Conservation (phyloP, 2,329 filamentous ascomycete species). For the Cucurbitaria berberidis region DNA sequence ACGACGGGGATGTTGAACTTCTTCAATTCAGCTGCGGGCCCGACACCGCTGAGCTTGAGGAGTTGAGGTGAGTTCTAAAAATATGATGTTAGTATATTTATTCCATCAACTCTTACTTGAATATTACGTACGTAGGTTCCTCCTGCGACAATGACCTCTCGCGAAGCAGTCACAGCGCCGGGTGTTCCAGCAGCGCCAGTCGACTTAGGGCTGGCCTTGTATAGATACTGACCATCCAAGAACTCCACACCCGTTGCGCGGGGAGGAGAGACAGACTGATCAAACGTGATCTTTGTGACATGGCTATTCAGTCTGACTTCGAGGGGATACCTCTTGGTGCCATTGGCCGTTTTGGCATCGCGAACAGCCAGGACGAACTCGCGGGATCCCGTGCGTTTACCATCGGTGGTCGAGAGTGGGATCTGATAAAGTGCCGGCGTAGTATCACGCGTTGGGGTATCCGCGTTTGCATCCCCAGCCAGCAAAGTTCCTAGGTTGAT, state of each 20-base stretch:
- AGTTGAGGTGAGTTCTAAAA: slow-evolving; percentile 65
- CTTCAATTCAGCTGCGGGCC: slow-evolving; percentile 60
- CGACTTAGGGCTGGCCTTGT: slow-evolving; percentile 50
- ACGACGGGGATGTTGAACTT: slow-evolving; percentile 61
- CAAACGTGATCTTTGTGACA: slow-evolving; percentile 70
- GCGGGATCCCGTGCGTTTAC: slow-evolving; percentile 60
- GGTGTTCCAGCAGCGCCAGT: slow-evolving; percentile 43
- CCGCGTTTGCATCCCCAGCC: slow-evolving; percentile 60
- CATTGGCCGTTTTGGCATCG: slow-evolving; percentile 58
- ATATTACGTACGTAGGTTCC: slow-evolving; percentile 57
- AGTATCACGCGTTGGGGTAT: slow-evolving; percentile 54
- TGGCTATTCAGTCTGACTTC: slow-evolving; percentile 66
- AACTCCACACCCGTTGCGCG: slow-evolving; percentile 56
- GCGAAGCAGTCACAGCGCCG: slow-evolving; percentile 42
- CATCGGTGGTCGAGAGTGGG: slow-evolving; percentile 59
- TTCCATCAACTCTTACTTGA: neutral
- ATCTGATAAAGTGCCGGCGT: slow-evolving; percentile 62
- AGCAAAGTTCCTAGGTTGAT: slow-evolving; percentile 47
- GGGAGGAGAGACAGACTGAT: slow-evolving; percentile 64
- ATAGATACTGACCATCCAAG: slow-evolving; percentile 51
- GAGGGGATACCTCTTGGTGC: slow-evolving; percentile 62
- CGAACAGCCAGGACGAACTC: slow-evolving; percentile 61
- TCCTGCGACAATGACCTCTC: slow-evolving; percentile 42
- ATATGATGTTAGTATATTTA: neutral
- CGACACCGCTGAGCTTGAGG: slow-evolving; percentile 69